phyloP scores from a whole-genome alignment of 192 early-diverging fungal genomes.

The Backusella tarrabulga region DNA sequence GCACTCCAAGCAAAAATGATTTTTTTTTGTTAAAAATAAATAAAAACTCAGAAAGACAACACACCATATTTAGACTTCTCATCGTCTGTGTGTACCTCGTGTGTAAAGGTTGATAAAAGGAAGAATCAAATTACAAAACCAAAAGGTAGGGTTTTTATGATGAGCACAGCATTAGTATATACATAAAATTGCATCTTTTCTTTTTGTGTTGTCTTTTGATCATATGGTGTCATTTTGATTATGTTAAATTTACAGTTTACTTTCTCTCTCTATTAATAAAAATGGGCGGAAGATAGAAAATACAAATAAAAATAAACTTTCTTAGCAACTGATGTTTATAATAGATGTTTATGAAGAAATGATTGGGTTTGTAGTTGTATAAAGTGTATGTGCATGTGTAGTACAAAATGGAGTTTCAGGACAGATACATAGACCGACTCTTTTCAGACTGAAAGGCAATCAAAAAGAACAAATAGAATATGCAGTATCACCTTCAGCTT shows the following conservation, averaged over 20 bases:
- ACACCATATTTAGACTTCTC: neutral
- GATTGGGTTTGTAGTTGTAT: neutral
- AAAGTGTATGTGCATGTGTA: neutral
- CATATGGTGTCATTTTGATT: neutral
- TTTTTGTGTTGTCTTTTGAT: neutral
- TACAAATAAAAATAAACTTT: neutral
- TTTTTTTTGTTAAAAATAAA: constrained; percentile 1
- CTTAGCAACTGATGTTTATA: neutral
- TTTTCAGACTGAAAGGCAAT: neutral
- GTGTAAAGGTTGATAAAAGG: neutral
- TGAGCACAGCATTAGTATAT: neutral
- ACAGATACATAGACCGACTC: neutral
- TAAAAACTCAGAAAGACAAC: constrained; percentile 3
- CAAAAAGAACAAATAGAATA: constrained; percentile 2
- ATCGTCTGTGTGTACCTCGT: constrained; percentile 9
- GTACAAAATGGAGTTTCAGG: neutral
- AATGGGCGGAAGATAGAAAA: neutral
- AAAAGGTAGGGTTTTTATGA: neutral
- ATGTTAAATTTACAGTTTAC: neutral
- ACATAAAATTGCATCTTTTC: neutral
- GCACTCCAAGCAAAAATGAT: neutral
- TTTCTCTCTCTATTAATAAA: neutral
- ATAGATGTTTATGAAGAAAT: neutral
- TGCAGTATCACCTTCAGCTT: neutral
- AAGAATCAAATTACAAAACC: neutral